These are phyloP conservation scores for Mortierella sp. DNA, from an alignment of 371 early-diverging fungal species.

Conservation along the genomic window DNA sequence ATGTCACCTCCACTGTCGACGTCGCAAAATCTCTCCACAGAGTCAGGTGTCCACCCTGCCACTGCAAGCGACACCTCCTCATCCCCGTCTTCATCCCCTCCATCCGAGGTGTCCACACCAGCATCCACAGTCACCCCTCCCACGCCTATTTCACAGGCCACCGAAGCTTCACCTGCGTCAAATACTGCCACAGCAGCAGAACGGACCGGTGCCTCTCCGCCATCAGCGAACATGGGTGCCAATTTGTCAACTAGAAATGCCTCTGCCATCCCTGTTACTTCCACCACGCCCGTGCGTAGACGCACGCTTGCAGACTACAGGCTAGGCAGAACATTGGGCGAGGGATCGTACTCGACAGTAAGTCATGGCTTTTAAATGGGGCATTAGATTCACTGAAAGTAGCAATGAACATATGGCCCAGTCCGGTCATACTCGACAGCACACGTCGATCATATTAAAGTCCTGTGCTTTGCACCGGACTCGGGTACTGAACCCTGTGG, in stretches of 20 bases:
- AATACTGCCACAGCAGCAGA: neutral
- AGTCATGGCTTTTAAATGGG: too few species aligned
- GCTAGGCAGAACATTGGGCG: conserved; percentile 88
- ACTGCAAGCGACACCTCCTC: neutral
- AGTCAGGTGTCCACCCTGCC: conserved; percentile 2
- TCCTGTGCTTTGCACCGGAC: neutral
- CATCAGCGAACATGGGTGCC: neutral
- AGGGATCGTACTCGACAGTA: conserved; percentile 97
- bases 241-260: conserved; percentile 49
- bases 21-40: too few species aligned
- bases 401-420: too few species aligned
- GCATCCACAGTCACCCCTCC: conserved; percentile 10
- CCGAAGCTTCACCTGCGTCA: neutral
- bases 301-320: conserved; percentile 82
- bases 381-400: too few species aligned
- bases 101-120: neutral
- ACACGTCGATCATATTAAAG: conserved; percentile 13
- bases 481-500: too few species aligned
- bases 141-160: neutral
- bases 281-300: conserved; percentile 56
- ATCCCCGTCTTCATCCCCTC: conserved; percentile 1
- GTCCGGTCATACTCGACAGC: conserved; percentile 4
- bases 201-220: neutral
- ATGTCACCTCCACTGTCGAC: too few species aligned
- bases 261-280: neutral